phyloP scores from a whole-genome alignment of 2,329 filamentous ascomycete species.

The Aspergillus sp. region DNA sequence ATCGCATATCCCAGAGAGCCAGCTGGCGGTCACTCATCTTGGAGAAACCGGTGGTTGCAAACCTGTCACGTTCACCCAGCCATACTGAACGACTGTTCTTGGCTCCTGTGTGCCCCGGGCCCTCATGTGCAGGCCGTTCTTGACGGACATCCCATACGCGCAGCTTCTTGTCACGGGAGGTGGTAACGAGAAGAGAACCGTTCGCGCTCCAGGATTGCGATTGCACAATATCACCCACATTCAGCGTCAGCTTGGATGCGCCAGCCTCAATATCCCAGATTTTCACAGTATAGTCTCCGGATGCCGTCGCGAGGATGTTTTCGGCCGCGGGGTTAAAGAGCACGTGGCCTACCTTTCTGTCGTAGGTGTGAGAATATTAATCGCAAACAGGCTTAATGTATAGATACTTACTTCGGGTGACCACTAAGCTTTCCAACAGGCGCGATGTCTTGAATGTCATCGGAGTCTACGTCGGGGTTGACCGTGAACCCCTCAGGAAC shows the following conservation, averaged over 20 bases:
- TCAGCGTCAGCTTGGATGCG: conserved; percentile 71
- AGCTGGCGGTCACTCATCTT: conserved; percentile 98
- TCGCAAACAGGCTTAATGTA: background rate
- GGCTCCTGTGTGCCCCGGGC: conserved; percentile 81
- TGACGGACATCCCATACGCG: conserved; percentile 97
- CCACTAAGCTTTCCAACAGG: conserved; percentile 81
- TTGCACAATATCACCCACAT: conserved; percentile 89
- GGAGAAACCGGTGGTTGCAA: conserved; percentile 96
- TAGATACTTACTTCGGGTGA: conserved; percentile 69
- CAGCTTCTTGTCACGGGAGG: conserved; percentile 96
- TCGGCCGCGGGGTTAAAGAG: conserved; percentile 96
- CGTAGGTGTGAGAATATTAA: conserved; percentile 17
- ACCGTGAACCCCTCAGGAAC: conserved; percentile 86
- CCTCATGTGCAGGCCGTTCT: conserved; percentile 82
- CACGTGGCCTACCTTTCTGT: conserved; percentile 94
- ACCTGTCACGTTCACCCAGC: conserved; percentile 94
- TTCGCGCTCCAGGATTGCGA: conserved; percentile 94
- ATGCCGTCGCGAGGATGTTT: conserved; percentile 91
- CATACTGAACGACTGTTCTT: conserved; percentile 97
- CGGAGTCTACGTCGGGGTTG: conserved; percentile 69
- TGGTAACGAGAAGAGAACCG: conserved; percentile 83
- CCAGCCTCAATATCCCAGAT: conserved; percentile 89
- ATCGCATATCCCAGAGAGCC: conserved; percentile 90
- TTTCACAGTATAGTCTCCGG: conserved; percentile 92
- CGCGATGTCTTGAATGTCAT: conserved; percentile 77